Percentiles rank a stretch among this genome's conserved stretches.
Conservation (phyloP, 2,329 filamentous ascomycete genomes). For the Sporothrix protearum region DNA sequence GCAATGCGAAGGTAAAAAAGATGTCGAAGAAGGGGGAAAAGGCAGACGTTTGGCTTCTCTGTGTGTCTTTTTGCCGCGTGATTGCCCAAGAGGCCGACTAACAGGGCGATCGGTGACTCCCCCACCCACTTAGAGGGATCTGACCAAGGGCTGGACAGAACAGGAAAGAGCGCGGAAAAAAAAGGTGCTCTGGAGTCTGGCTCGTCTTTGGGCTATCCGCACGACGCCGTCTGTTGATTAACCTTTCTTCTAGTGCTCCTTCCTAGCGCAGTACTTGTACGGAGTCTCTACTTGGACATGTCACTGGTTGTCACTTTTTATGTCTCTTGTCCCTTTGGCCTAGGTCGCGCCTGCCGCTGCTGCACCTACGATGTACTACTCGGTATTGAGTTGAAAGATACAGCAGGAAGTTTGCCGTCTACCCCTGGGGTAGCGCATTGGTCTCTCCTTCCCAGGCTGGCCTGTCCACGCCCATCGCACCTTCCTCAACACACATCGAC, state of each 20-base stretch:
- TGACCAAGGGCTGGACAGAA: constrained; percentile 4
- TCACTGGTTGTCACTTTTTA: neutral
- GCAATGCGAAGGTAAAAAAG: neutral
- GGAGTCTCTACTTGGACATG: neutral
- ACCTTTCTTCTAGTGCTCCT: neutral
- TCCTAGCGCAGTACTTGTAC: neutral
- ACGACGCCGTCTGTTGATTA: constrained; percentile 3
- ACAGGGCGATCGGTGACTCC: constrained; percentile 12
- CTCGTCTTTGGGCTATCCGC: neutral
- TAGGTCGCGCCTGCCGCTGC: neutral
- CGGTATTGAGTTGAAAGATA: no score
- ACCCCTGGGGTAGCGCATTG: neutral
- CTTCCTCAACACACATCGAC: neutral
- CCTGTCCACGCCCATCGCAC: neutral
- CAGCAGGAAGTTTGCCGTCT: neutral
- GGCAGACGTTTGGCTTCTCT: neutral
- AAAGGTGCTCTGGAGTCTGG: neutral
- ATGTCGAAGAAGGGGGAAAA: neutral
- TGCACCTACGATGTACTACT: neutral
- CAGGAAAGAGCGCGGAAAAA: neutral
- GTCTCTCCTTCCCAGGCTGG: constrained; percentile 3
- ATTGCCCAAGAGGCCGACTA: neutral
- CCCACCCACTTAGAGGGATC: constrained; percentile 4
- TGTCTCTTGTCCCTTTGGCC: neutral
- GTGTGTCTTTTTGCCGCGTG: neutral